Percentiles rank a stretch among this genome's conserved stretches.
phyloP scores from a whole-genome alignment of 805 yeast genomes.

The Priceomyces carsonii region DNA sequence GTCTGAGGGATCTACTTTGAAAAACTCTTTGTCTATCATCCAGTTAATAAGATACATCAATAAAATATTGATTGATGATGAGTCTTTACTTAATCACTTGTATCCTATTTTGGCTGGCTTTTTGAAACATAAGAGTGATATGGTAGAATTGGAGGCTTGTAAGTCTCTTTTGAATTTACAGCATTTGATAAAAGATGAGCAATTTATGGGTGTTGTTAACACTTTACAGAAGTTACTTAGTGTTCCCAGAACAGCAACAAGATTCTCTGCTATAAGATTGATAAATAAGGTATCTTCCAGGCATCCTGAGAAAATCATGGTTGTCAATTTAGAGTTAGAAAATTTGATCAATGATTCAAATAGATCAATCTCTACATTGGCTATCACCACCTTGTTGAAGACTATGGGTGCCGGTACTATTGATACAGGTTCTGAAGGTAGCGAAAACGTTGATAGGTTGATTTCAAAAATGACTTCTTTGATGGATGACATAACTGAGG shows the following conservation, averaged over 20 bases:
- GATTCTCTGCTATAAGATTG: conserved; percentile 92
- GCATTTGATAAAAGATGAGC: conserved; percentile 58
- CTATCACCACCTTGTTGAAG: conserved; percentile 92
- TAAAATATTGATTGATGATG: conserved; percentile 70
- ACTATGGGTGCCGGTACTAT: conserved; percentile 76
- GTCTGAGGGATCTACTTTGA: conserved; percentile 58
- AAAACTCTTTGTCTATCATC: conserved; percentile 79
- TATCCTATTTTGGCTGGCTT: conserved; percentile 67
- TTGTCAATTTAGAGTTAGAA: conserved; percentile 85
- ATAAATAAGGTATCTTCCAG: conserved; percentile 81
- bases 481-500: conserved; percentile 93
- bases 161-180: conserved; percentile 62
- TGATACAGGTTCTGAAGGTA: conserved; percentile 32
- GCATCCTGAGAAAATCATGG: conserved; percentile 75
- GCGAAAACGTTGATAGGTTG: conserved; percentile 78
- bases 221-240: conserved; percentile 74
- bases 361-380: conserved; percentile 92
- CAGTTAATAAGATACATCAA: conserved; percentile 83
- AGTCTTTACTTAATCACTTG: conserved; percentile 58
- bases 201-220: conserved; percentile 67
- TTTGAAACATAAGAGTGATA: conserved; percentile 78
- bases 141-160: conserved; percentile 91
- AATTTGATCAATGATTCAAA: conserved; percentile 82
- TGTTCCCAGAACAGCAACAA: conserved; percentile 87
- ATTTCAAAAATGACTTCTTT: conserved; percentile 84